Base-by-base conservation (phyloP, 2,329 filamentous ascomycete species). In the Fusarium algeriense region DNA sequence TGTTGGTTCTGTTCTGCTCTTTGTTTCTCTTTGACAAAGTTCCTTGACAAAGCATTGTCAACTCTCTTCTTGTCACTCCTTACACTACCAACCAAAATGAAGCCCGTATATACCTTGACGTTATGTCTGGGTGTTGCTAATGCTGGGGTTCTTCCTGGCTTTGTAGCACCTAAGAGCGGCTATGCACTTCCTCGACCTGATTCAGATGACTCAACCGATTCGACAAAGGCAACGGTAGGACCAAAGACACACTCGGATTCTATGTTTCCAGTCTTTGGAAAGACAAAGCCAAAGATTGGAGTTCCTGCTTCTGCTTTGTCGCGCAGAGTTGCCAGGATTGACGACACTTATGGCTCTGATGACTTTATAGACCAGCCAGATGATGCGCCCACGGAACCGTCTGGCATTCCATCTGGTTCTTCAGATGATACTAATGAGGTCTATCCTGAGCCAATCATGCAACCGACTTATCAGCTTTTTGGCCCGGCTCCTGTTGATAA, bases 391-490 rank as follows among this genome's bases (percentile, higher is more conserved):
- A 40, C 34, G 7, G 48, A 40, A 9, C 23, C 48, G 3, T 17
- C 45, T 15, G 32, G 34, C 9, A 12, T 6, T 23, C 5, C 37
- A 17, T 20, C n/a, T 10, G 19, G 26, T 17, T 0, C 17, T 3
- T 54, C 26, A 2, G 60, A 49, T 13, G 40, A 20, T 14, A 6
- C 9, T 2, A 30, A 66, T 6, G 7, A 52, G 6, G 45, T 41
- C 2, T 53, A 66, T 13, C 17, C 20, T 3, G 64, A 68, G 35
- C 64, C 64, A 3, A 34, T 68, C 13, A 68, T 67, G 64, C 38
- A 41, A n/a, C 38, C 64, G 0, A 46, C 43, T 6, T 67, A 68
- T 37, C 40, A 63, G 3, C 40, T 30, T 2, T 26, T 35, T 20
- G 49, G 56, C 0, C 9, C n/a, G 1, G 26, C 32, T 10, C 63